A percentile compares a stretch with the other conserved stretches of the same genome.
Conservation (phyloP, 495 filamentous ascomycete genomes). For the Annulohypoxylon nitens region DNA sequence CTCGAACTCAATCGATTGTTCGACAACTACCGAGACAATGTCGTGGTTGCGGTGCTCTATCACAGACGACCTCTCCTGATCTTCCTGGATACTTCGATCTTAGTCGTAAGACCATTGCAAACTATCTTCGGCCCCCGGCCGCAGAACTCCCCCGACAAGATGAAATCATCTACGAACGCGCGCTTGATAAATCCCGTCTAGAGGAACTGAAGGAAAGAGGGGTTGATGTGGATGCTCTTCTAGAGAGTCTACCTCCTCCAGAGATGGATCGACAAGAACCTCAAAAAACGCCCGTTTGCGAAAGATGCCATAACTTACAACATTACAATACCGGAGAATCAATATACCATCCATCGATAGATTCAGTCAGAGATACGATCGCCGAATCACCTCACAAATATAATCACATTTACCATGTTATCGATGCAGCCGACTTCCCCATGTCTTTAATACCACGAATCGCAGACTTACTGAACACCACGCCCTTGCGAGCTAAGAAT, state of each 20-base stretch:
- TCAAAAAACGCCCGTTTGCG: slow-evolving; percentile 72
- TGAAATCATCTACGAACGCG: slow-evolving; percentile 56
- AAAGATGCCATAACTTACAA: slow-evolving; percentile 84
- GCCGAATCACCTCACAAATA: slow-evolving; percentile 84
- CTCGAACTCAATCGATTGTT: slow-evolving; percentile 8
- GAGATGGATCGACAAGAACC: slow-evolving; percentile 29
- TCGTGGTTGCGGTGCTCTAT: slow-evolving; percentile 88
- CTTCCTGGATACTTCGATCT: slow-evolving; percentile 82
- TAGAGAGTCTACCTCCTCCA: slow-evolving; percentile 34
- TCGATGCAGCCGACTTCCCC: slow-evolving; percentile 98
- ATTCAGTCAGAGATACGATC: slow-evolving; percentile 84
- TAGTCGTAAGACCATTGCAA: slow-evolving; percentile 64
- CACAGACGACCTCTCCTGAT: slow-evolving; percentile 75
- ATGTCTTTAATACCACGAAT: slow-evolving; percentile 83
- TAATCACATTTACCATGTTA: slow-evolving; percentile 95
- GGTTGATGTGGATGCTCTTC: slow-evolving; percentile 54
- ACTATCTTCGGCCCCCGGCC: slow-evolving; percentile 54
- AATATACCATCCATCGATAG: slow-evolving; percentile 80
- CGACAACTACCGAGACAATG: slow-evolving; percentile 72
- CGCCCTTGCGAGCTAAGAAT: slow-evolving; percentile 79
- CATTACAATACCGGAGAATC: slow-evolving; percentile 78
- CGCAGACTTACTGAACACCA: slow-evolving; percentile 65
- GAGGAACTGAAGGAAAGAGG: slow-evolving; percentile 60
- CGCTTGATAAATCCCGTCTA: slow-evolving; percentile 56
- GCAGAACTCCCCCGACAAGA: slow-evolving; percentile 45